These are phyloP conservation scores for Metschnikowia sp. DNA, from an alignment of 805 yeast genomes.

Conservation along the genomic window DNA sequence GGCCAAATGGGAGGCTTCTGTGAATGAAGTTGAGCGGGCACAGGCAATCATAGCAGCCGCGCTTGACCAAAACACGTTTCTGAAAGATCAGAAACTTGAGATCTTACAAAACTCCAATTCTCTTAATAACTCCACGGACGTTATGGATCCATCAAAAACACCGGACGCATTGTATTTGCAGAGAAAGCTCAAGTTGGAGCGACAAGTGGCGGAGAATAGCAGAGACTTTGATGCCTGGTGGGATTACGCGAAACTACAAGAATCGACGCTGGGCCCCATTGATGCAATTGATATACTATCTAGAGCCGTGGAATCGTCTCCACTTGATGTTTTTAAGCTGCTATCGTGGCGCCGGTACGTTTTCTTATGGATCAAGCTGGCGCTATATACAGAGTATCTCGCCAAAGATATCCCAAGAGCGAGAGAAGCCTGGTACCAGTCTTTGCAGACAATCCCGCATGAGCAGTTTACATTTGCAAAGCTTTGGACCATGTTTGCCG, in stretches of 20 bases:
- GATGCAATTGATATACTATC: conserved; percentile 38
- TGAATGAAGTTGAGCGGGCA: conserved; percentile 61
- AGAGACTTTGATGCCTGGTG: conserved; percentile 81
- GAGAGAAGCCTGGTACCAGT: conserved; percentile 47
- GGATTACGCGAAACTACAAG: conserved; percentile 56
- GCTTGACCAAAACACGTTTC: conserved; percentile 25
- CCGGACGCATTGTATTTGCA: conserved; percentile 45
- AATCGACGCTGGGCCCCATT: conserved; percentile 28
- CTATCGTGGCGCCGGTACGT: conserved; percentile 66
- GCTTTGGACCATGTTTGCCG: conserved; percentile 67
- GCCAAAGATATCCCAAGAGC: conserved; percentile 42
- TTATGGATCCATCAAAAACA: neutral
- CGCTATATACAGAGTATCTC: conserved; percentile 57
- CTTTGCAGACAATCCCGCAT: conserved; percentile 55
- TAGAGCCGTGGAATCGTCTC: conserved; percentile 41
- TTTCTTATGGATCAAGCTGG: conserved; percentile 65
- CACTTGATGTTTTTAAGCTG: conserved; percentile 28
- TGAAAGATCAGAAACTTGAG: conserved; percentile 13
- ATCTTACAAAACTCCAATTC: conserved; percentile 40
- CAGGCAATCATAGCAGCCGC: conserved; percentile 55
- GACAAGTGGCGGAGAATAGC: conserved; percentile 44
- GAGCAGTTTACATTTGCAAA: conserved; percentile 62
- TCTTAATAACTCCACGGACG: conserved; percentile 53
- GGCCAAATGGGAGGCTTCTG: conserved; percentile 68
- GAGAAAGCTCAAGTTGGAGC: conserved; percentile 55